Evolutionary conservation across 1,284 basidiomycete genomes (phyloP).

Genomic region (Xerocomus nothofagi): DNA sequence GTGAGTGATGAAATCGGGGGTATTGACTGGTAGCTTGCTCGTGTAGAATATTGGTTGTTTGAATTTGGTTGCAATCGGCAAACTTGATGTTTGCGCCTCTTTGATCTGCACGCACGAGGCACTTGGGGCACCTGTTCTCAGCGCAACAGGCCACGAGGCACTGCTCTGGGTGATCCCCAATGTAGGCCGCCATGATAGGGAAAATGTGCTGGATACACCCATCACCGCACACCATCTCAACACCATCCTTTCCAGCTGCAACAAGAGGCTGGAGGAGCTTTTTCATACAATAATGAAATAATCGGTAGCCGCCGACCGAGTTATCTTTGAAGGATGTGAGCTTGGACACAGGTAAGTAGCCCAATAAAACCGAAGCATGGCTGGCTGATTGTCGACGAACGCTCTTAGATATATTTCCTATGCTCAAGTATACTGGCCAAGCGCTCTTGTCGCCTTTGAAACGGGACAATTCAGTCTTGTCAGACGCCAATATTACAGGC

Average conservation of each 20-base stretch:
- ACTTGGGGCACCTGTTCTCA: conserved; percentile 21
- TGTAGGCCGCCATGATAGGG: conserved; percentile 21
- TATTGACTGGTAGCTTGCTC: not conserved
- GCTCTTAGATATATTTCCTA: conserved; percentile 13
- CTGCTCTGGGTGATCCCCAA: conserved; percentile 26
- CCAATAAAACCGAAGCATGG: conserved; percentile 25
- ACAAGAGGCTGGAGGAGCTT: conserved; percentile 20
- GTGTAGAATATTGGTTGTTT: not conserved
- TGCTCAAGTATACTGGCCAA: conserved; percentile 4
- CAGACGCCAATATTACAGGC: conserved; percentile 5
- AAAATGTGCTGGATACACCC: conserved; percentile 12
- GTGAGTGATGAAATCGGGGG: not conserved
- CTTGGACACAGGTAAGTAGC: conserved; percentile 28
- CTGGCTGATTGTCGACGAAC: conserved; percentile 13
- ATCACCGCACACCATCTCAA: conserved; percentile 26
- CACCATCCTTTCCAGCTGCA: conserved; percentile 21
- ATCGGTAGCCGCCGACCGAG: conserved; percentile 9
- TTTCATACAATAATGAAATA: conserved; percentile 32
- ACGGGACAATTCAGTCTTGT: conserved; percentile 1
- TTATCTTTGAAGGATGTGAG: conserved; percentile 15
- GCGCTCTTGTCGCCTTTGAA: conserved; percentile 2
- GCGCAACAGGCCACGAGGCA: conserved; percentile 25
- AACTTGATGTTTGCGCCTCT: not conserved
- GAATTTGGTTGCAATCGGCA: not conserved
- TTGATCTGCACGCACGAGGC: not conserved